A percentile compares a stretch with the other conserved stretches of the same genome.
Conservation (phyloP, 75 land plant genomes). For the Ceratopteris richardii region DNA sequence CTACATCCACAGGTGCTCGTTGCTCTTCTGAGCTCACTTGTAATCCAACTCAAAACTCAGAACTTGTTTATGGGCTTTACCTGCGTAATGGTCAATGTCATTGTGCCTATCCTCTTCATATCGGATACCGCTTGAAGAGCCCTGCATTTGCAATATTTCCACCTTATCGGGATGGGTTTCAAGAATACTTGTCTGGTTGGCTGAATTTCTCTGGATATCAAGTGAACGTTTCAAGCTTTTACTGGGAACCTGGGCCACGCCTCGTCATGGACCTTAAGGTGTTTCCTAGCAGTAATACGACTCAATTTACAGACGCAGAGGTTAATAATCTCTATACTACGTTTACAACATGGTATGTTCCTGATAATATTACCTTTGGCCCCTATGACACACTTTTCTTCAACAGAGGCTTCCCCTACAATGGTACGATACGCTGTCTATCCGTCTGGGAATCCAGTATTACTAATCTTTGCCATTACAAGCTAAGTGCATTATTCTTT, state of each 20-base stretch:
- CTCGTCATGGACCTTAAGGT: constrained; percentile 56
- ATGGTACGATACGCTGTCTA: too few relatives aligned
- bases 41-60: not conserved
- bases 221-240: constrained; percentile 35
- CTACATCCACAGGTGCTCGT: too few relatives aligned
- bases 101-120: constrained; percentile 58
- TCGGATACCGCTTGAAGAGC: constrained; percentile 70
- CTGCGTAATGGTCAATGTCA: constrained; percentile 22
- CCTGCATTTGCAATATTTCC: constrained; percentile 61
- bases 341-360: constrained; percentile 53
- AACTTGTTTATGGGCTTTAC: not conserved
- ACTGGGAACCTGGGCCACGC: constrained; percentile 77
- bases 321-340: constrained; percentile 29
- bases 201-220: constrained; percentile 40
- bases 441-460: too few relatives aligned
- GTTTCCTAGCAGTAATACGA: constrained; percentile 25
- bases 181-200: constrained; percentile 23
- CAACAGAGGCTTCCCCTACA: constrained; percentile 24
- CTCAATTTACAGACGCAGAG: constrained; percentile 46
- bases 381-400: constrained; percentile 81
- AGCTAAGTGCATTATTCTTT: not conserved
- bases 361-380: constrained; percentile 50
- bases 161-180: constrained; percentile 33
- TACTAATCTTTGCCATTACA: not conserved
- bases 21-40: too few relatives aligned